A percentile compares a stretch with the other conserved stretches of the same genome.
Conservation (phyloP, 805 yeast genomes). For the Candida michaelii region DNA sequence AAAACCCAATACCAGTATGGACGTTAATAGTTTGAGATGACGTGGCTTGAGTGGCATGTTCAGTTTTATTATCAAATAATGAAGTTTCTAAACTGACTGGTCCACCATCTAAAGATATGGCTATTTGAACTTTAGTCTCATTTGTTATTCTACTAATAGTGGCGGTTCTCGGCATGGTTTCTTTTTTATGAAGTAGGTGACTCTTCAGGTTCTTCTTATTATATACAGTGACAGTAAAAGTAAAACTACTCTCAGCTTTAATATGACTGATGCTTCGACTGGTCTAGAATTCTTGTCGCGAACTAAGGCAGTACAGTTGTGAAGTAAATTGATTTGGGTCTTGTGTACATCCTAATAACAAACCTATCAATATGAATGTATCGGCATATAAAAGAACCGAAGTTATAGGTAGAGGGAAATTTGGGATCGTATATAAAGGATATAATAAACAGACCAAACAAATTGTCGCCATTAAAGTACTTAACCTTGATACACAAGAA, state of each 20-base stretch:
- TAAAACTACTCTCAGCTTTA: too few relatives aligned
- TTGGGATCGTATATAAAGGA: slow-evolving; percentile 95
- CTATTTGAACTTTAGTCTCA: slow-evolving; percentile 90
- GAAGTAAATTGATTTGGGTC: too few relatives aligned
- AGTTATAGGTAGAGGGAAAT: slow-evolving; percentile 93
- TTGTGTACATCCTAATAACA: background rate
- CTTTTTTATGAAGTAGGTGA: too few relatives aligned
- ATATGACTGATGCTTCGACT: too few relatives aligned
- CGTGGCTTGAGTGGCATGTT: slow-evolving; percentile 70
- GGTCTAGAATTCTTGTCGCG: too few relatives aligned
- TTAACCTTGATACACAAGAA: slow-evolving; percentile 87
- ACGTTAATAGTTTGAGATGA: slow-evolving; percentile 72
- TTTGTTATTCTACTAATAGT: slow-evolving; percentile 72
- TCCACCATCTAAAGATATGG: slow-evolving; percentile 85
- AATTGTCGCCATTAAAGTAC: slow-evolving; percentile 88
- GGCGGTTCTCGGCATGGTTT: too few relatives aligned
- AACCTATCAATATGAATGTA: slow-evolving; percentile 1
- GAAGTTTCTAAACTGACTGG: slow-evolving; percentile 61
- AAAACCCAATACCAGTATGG: slow-evolving; percentile 90
- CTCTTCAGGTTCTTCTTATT: too few relatives aligned
- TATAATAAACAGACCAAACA: slow-evolving; percentile 64
- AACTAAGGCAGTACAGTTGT: too few relatives aligned
- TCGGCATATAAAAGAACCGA: slow-evolving; percentile 63
- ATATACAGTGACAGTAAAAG: too few relatives aligned
- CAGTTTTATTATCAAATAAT: slow-evolving; percentile 42